phyloP scores from a whole-genome alignment of 1,284 basidiomycete species.

The Irpex sp. region DNA sequence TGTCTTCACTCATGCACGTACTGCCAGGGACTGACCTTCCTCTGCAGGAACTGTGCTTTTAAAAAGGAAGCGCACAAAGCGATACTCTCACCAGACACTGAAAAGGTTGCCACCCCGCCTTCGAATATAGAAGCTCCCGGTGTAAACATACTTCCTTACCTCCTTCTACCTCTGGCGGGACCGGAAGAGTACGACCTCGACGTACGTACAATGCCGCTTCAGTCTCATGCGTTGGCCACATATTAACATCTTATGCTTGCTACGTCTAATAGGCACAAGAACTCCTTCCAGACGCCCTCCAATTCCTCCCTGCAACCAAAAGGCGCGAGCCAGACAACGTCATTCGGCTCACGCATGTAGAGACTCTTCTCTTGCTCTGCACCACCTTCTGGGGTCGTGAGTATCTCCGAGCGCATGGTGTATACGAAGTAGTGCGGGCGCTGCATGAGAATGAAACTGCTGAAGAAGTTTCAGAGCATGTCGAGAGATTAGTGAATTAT shows the following conservation, averaged over 20 bases:
- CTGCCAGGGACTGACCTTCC: too few species aligned
- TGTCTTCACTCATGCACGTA: too few species aligned
- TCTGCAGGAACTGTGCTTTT: conserved; percentile 74
- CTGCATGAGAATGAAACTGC: conserved; percentile 80
- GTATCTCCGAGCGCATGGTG: conserved; percentile 75
- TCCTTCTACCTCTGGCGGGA: conserved; percentile 90
- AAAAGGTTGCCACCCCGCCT: conserved; percentile 45
- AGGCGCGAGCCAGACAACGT: conserved; percentile 78
- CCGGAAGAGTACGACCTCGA: conserved; percentile 93
- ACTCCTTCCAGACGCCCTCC: conserved; percentile 77
- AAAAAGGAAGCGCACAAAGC: conserved; percentile 64
- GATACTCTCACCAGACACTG: conserved; percentile 60
- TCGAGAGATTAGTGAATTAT: conserved; percentile 71
- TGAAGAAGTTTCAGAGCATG: conserved; percentile 66
- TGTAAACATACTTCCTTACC: conserved; percentile 77
- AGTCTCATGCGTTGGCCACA: too few species aligned
- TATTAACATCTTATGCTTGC: too few species aligned
- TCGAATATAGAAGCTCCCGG: conserved; percentile 66
- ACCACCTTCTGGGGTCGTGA: conserved; percentile 88
- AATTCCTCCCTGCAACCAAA: conserved; percentile 87
- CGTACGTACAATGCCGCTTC: conserved; percentile 34
- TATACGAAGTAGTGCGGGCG: conserved; percentile 84
- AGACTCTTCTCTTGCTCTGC: conserved; percentile 86
- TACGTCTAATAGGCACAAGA: conserved; percentile 73
- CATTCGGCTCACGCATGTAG: conserved; percentile 83